phyloP scores from a whole-genome alignment of 1,139 yeast species.

The Hemisphaericaspora lyxosophila region DNA sequence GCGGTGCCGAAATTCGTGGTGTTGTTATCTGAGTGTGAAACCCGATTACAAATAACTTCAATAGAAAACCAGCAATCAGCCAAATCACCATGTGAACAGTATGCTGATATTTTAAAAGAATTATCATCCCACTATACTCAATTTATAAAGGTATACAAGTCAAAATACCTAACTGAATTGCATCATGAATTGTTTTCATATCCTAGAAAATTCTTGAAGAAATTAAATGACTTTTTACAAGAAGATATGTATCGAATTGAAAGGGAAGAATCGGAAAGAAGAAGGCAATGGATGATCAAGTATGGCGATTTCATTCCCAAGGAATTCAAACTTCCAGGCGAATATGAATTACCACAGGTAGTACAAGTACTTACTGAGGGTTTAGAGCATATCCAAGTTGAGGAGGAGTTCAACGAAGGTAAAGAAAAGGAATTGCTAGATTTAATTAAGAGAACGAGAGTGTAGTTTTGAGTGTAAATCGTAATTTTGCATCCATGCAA shows the following conservation, averaged over 20 bases:
- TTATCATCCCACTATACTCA: constrained; percentile 39
- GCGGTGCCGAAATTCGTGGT: constrained; percentile 27
- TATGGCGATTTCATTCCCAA: constrained; percentile 46
- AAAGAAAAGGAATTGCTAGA: constrained; percentile 27
- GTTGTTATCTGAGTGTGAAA: constrained; percentile 20
- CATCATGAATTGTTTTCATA: constrained; percentile 43
- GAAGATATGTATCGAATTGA: constrained; percentile 35
- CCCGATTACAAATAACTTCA: constrained; percentile 16
- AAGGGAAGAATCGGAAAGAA: constrained; percentile 34
- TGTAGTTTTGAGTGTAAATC: background rate
- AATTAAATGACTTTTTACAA: constrained; percentile 33
- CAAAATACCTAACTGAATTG: constrained; percentile 40
- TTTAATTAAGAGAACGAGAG: constrained; percentile 17
- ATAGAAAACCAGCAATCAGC: constrained; percentile 11
- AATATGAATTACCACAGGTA: constrained; percentile 35
- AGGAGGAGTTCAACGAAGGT: constrained; percentile 14
- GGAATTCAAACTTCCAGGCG: constrained; percentile 44
- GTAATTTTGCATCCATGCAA: background rate
- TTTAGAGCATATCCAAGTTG: constrained; percentile 31
- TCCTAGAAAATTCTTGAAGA: constrained; percentile 36
- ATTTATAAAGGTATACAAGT: constrained; percentile 33
- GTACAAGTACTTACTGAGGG: constrained; percentile 48
- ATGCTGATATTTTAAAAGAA: constrained; percentile 29
- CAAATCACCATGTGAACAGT: constrained; percentile 22
- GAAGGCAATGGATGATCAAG: constrained; percentile 38